Conservation (phyloP, 2,329 filamentous ascomycete species). For the Aspergillus costaricaensis region DNA sequence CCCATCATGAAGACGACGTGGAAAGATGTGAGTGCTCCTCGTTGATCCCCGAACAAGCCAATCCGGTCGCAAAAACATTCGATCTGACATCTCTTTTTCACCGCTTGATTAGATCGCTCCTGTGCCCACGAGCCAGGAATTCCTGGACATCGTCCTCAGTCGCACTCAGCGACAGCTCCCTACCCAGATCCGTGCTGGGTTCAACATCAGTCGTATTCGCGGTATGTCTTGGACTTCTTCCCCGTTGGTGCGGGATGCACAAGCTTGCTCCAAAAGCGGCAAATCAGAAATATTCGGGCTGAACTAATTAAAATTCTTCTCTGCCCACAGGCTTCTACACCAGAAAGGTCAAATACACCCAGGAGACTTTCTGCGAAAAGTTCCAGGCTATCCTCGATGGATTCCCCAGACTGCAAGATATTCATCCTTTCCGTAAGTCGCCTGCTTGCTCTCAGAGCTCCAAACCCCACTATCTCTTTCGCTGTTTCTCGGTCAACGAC, state of each 20-base stretch:
- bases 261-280: not conserved
- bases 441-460: not conserved
- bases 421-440: constrained; percentile 83
- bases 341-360: constrained; percentile 96
- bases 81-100: constrained; percentile 39
- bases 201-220: constrained; percentile 93
- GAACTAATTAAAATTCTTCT: constrained; percentile 32
- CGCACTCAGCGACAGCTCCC: constrained; percentile 89
- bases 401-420: constrained; percentile 89
- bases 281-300: constrained; percentile 12
- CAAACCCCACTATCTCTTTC: constrained; percentile 9
- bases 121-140: constrained; percentile 90
- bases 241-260: not conserved
- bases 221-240: constrained; percentile 35
- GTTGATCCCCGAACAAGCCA: not conserved
- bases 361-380: constrained; percentile 96
- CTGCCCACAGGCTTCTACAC: constrained; percentile 76
- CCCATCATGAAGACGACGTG: constrained; percentile 61
- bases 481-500: constrained; percentile 16
- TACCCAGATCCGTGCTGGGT: constrained; percentile 92
- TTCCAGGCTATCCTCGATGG: constrained; percentile 86
- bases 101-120: constrained; percentile 65
- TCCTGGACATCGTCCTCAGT: constrained; percentile 94
- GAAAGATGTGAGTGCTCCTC: constrained; percentile 52
- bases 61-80: not conserved